Base-by-base conservation (phyloP, 2,329 filamentous ascomycete species). In the Byssothecium circinans region DNA sequence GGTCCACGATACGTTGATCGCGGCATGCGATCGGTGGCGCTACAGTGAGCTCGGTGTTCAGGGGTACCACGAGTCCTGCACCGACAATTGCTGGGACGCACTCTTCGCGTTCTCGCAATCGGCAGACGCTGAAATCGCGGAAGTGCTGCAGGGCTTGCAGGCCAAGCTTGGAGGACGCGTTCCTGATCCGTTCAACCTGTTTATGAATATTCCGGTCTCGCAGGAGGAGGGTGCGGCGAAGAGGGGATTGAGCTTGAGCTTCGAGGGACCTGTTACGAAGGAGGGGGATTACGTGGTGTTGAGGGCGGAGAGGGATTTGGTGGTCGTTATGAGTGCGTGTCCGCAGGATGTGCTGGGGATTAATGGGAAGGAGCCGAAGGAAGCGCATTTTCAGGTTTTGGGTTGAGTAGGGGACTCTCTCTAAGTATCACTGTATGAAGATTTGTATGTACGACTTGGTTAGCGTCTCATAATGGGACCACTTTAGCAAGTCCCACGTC, bases 311-410 rank as follows among this genome's bases (percentile, higher is more conserved):
- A 65, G 74, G 35, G 74, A 78, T 54, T 60, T 76, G 2, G 74
- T 76, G 8, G 70, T 77, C 2, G 71, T 75, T 17, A 77, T 77
- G 75, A 73, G 69, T 52, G 72, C 74, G 3, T 78, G 75, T 59
- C 75, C 74, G 18, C 70, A 76, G 45, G 74, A 77, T 54, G 64
- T 76, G 5, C 57, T 71, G 8, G 69, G 65, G 2, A 75, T 77
- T 52, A 77, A 77, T 50, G 68, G 65, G 32, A 66, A 69, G 45
- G 68, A 69, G 43, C 69, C 71, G 2, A 69, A 70, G n/a, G 74
- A 76, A 47, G 74, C 71, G 5, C 72, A 76, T 54, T 77, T 75
- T 14, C 45, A 66, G 33, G 56, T 67, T 3, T 35, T 58, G n/a
- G 56, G 45, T 20, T 62, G 12, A 23, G 11, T 37, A 22, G 7